A percentile compares a stretch with the other conserved stretches of the same genome.
These are phyloP conservation scores for Phytophthora rubi DNA, from an alignment of 352 stramenopile genomes.

Conservation along the genomic window DNA sequence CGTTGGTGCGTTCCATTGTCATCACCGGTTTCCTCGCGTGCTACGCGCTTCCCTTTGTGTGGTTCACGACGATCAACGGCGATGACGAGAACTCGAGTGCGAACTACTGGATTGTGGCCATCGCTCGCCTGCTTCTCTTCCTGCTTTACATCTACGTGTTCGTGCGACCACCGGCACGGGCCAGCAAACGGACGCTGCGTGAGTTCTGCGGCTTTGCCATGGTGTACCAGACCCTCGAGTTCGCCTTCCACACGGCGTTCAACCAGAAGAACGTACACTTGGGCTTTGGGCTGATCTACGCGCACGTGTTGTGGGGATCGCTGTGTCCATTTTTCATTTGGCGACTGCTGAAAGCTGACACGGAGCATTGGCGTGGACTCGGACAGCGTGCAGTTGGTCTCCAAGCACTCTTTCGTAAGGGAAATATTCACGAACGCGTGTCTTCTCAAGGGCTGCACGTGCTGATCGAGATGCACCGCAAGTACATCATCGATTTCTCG, in stretches of 20 bases:
- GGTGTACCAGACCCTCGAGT: conserved; percentile 47
- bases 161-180: conserved; percentile 44
- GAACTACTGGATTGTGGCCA: conserved; percentile 37
- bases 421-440: conserved; percentile 47
- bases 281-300: conserved; percentile 41
- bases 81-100: conserved; percentile 13
- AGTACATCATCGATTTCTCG: conserved; percentile 54
- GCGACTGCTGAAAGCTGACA: conserved; percentile 61
- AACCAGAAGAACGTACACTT: conserved; percentile 34
- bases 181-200: conserved; percentile 50
- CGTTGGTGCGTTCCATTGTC: conserved; percentile 39
- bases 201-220: conserved; percentile 52
- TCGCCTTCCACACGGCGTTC: conserved; percentile 45
- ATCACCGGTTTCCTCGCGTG: conserved; percentile 42
- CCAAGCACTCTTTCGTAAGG: conserved; percentile 44
- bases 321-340: conserved; percentile 48
- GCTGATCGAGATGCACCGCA: conserved; percentile 54
- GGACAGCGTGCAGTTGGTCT: conserved; percentile 43
- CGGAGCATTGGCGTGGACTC: conserved; percentile 68
- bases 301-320: conserved; percentile 39
- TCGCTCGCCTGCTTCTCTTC: conserved; percentile 37
- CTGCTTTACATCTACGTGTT: conserved; percentile 50
- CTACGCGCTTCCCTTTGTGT: conserved; percentile 53
- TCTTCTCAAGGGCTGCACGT: conserved; percentile 56
- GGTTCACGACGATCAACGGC: conserved; percentile 31